Evolutionary conservation across 768 basidiomycete species (phyloP).

Genomic region (Russula abietina): DNA sequence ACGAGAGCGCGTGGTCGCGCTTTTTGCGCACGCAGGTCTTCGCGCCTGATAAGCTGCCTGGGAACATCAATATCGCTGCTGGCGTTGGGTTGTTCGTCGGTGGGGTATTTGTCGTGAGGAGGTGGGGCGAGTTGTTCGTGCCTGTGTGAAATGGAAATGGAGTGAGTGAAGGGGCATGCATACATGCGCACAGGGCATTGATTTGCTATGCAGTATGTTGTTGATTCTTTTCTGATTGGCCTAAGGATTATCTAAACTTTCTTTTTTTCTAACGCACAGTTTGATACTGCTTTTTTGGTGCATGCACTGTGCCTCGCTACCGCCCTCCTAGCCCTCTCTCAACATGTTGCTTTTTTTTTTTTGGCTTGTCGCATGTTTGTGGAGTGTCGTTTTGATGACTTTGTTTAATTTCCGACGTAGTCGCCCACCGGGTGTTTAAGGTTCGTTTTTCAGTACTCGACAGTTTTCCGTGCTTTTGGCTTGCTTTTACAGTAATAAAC

Average conservation of each 20-base stretch:
- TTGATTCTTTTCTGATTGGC: neutral
- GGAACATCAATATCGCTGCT: conserved; percentile 66
- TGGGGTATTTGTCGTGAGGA: conserved; percentile 63
- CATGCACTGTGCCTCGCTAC: too few relatives aligned
- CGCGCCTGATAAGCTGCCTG: conserved; percentile 66
- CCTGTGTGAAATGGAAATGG: conserved; percentile 57
- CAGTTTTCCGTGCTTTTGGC: too few relatives aligned
- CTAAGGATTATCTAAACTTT: neutral
- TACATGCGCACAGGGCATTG: too few relatives aligned
- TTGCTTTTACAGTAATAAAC: neutral
- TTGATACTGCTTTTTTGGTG: too few relatives aligned
- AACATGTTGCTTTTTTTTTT: too few relatives aligned
- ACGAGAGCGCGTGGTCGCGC: conserved; percentile 56
- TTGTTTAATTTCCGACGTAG: neutral
- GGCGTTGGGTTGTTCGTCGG: conserved; percentile 62
- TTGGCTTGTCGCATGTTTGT: neutral
- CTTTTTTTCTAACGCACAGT: too few relatives aligned
- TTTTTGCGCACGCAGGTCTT: conserved; percentile 56
- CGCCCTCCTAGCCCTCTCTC: too few relatives aligned
- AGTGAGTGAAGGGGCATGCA: neutral
- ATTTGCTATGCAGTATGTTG: neutral
- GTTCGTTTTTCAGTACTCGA: too few relatives aligned
- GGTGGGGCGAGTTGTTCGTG: conserved; percentile 74
- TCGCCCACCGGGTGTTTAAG: neutral
- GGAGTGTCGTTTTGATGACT: too few relatives aligned